phyloP scores from a whole-genome alignment of 2,329 filamentous ascomycete genomes.

The Colletotrichum plurivorum region DNA sequence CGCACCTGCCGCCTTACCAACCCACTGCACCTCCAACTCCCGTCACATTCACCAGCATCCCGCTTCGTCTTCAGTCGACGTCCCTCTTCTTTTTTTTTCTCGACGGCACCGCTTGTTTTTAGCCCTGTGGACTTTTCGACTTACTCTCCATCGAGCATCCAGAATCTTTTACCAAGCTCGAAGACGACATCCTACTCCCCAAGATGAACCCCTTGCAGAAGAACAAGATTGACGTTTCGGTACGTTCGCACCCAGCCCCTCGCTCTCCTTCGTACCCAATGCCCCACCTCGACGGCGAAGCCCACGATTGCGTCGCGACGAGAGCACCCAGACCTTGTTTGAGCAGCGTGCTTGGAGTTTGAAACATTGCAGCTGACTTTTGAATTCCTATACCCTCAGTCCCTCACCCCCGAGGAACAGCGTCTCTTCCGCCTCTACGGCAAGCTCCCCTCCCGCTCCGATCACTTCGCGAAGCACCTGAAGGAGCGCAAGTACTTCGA shows the following conservation, averaged over 20 bases:
- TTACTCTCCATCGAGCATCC: not conserved
- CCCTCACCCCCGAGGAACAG: constrained; percentile 94
- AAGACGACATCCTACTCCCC: constrained; percentile 35
- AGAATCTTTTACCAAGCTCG: not conserved
- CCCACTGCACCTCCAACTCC: constrained; percentile 38
- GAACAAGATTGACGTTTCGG: constrained; percentile 97
- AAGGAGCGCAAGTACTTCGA: constrained; percentile 99
- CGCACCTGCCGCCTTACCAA: constrained; percentile 35
- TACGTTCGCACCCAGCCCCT: constrained; percentile 64
- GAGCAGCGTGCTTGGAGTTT: too few species aligned
- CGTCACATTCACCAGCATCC: constrained; percentile 37
- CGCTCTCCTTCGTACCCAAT: constrained; percentile 38
- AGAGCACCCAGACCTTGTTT: not conserved
- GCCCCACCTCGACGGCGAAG: constrained; percentile 27
- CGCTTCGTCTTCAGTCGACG: constrained; percentile 23
- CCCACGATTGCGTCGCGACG: constrained; percentile 19
- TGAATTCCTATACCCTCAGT: constrained; percentile 65
- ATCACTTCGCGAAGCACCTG: constrained; percentile 97
- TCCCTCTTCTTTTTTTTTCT: constrained; percentile 24
- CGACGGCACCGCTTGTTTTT: constrained; percentile 15
- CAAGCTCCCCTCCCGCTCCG: constrained; percentile 96
- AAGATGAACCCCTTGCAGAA: constrained; percentile 96
- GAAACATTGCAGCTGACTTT: constrained; percentile 12
- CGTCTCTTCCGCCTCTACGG: constrained; percentile 97
- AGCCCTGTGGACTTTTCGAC: not conserved